phyloP scores from a whole-genome alignment of 345 rosid species.

The Murraya paniculata region DNA sequence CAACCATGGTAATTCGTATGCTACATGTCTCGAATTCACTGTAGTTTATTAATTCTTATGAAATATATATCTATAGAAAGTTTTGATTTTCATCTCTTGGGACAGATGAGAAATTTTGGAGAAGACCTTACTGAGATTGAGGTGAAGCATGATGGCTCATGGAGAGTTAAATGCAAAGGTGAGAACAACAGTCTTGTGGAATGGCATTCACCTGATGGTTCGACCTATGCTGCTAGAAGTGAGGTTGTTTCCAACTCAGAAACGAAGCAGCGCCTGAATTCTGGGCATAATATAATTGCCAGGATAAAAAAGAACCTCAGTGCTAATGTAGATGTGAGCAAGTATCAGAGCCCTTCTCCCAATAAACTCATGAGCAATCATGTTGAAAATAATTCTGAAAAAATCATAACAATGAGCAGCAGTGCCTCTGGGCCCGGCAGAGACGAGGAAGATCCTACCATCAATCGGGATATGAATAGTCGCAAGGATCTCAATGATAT shows the following conservation, averaged over 20 bases:
- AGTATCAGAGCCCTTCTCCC: slow-evolving; percentile 12
- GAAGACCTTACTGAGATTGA: slow-evolving; percentile 40
- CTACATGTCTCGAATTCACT: not conserved
- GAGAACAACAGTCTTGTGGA: slow-evolving; percentile 23
- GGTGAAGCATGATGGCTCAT: slow-evolving; percentile 43
- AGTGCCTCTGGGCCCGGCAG: slow-evolving; percentile 21
- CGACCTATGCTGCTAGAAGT: slow-evolving; percentile 2
- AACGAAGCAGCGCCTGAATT: slow-evolving; percentile 8
- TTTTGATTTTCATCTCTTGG: not conserved
- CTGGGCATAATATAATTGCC: not conserved
- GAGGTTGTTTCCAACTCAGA: slow-evolving; percentile 14
- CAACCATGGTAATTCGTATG: slow-evolving; percentile 23
- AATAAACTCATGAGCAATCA: slow-evolving; percentile 5
- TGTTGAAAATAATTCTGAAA: slow-evolving; percentile 6
- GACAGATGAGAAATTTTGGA: slow-evolving; percentile 33
- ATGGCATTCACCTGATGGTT: slow-evolving; percentile 40
- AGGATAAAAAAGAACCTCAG: slow-evolving; percentile 17
- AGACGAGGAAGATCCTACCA: slow-evolving; percentile 26
- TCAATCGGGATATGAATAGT: slow-evolving; percentile 19
- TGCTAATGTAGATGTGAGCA: slow-evolving; percentile 17
- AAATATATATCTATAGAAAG: not conserved
- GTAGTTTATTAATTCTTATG: not conserved
- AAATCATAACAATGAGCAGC: slow-evolving; percentile 20
- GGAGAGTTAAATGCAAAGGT: slow-evolving; percentile 31
- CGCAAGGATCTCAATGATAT: slow-evolving; percentile 14